phyloP scores from a whole-genome alignment of 345 rosid species.

The Corchorus capsularis region DNA sequence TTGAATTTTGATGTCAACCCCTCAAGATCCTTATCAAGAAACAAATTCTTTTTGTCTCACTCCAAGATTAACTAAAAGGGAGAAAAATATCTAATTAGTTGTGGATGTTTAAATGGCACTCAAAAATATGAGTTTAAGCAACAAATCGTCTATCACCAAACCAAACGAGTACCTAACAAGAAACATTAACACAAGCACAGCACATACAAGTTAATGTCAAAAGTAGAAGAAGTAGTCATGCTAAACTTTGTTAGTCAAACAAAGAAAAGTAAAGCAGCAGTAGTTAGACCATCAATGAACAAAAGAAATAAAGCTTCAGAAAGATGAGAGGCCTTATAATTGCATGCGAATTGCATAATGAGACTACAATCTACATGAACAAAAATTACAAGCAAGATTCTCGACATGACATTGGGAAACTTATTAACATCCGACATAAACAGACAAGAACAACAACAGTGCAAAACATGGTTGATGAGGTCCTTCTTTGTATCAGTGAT shows the following conservation, averaged over 20 bases:
- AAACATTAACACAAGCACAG: not conserved
- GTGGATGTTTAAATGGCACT: not conserved
- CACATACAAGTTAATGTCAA: not conserved
- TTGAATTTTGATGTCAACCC: slow-evolving; percentile 8
- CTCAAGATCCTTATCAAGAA: slow-evolving; percentile 17
- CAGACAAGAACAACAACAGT: not conserved
- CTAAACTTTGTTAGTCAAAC: not conserved
- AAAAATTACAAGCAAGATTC: not conserved
- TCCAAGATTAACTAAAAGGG: slow-evolving; percentile 1
- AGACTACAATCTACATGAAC: not conserved
- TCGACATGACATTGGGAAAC: not conserved
- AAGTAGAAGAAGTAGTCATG: not conserved
- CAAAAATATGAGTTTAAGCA: not conserved
- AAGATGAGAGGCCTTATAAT: not conserved
- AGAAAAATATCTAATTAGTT: not conserved
- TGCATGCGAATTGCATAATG: not conserved
- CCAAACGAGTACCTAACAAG: not conserved
- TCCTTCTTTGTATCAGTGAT: not conserved
- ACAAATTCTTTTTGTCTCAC: not conserved
- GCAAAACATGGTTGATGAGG: not conserved
- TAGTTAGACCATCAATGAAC: not conserved
- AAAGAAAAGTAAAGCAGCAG: not conserved
- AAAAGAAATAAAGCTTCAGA: not conserved
- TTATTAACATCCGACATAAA: not conserved
- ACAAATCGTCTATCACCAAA: not conserved